Evolutionary conservation across 306 rosid genomes (phyloP).

Genomic region (Cicer judaicum): DNA sequence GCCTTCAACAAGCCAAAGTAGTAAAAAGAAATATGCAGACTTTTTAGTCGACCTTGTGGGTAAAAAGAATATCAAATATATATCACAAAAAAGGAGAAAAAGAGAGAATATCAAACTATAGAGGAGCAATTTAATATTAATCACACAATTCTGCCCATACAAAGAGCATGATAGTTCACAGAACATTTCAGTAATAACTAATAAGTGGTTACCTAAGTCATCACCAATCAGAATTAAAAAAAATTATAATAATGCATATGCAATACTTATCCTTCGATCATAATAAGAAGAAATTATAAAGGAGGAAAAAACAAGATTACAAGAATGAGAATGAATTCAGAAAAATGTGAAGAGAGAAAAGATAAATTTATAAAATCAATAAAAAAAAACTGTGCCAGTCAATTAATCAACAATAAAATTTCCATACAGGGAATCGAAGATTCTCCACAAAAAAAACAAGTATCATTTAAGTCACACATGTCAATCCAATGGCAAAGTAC

Average conservation of each 20-base stretch:
- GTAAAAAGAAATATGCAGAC: not conserved
- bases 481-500: constrained; percentile 19
- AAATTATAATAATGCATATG: not conserved
- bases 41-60: not conserved
- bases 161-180: constrained; percentile 26
- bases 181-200: constrained; percentile 32
- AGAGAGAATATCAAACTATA: constrained; percentile 1
- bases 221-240: not conserved
- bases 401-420: constrained; percentile 19
- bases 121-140: constrained; percentile 34
- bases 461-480: constrained; percentile 9
- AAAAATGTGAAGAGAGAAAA: constrained; percentile 10
- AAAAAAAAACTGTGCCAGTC: not conserved
- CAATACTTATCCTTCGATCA: not conserved
- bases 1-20: constrained; percentile 15
- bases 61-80: constrained; percentile 25
- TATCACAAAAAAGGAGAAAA: not conserved
- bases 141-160: constrained; percentile 17
- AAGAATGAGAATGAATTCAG: constrained; percentile 5
- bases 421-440: constrained; percentile 17
- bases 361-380: constrained; percentile 29
- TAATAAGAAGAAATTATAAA: not conserved
- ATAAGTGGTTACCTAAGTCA: constrained; percentile 15
- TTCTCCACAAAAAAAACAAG: not conserved
- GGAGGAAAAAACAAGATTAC: constrained; percentile 14